Evolutionary conservation across 495 filamentous ascomycete genomes (phyloP), one percentile per base, ranked within the genome.

Genomic region (Aspergillus ostianus): DNA sequence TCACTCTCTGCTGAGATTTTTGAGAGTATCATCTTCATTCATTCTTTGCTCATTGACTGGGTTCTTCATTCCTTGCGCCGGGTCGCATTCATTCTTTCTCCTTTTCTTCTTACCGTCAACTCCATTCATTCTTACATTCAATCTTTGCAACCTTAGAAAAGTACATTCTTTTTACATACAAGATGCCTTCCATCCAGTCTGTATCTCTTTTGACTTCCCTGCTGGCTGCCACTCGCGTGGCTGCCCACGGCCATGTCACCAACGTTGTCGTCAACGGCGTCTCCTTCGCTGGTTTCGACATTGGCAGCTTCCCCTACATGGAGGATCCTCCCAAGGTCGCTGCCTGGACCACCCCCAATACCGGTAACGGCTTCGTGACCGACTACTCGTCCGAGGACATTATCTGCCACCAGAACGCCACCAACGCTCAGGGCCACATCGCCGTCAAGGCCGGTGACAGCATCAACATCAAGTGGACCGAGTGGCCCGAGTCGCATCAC

Each of bases 401-500:
- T 59, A 78, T 81, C 67, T 90, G 87, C 77, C 85, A 88, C 72
- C 74, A 73, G 56, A 70, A 71, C 45, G 81, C 79, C 20, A 78
- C 75, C 21, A 71, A 79, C 5, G 83, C 74, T 10, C 61, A 74
- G 6, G 76, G 76, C 41, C 67, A 75, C 67, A 78, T 78, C 6
- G 73, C 73, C 21, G 77, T 85, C 32, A 70, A 68, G 12, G 77
- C 82, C 3, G 82, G 83, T 21, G 72, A 76, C 60, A 73, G 65
- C 45, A 66, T 86, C 57, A 74, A 71, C 51, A 67, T 88, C 51
- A 76, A 78, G 55, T 87, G 85, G 85, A 78, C 81, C 58, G 70
- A 68, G 0, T 89, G 86, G 85, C 86, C 85, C 0, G 73, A 77
- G 0, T 80, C 76, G 4, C 86, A 87, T 60, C 77, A 82, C 57